Evolutionary conservation across 2,329 filamentous ascomycete genomes (phyloP), one percentile per base, ranked within the genome.

Genomic region (Hypoxylon sp.): DNA sequence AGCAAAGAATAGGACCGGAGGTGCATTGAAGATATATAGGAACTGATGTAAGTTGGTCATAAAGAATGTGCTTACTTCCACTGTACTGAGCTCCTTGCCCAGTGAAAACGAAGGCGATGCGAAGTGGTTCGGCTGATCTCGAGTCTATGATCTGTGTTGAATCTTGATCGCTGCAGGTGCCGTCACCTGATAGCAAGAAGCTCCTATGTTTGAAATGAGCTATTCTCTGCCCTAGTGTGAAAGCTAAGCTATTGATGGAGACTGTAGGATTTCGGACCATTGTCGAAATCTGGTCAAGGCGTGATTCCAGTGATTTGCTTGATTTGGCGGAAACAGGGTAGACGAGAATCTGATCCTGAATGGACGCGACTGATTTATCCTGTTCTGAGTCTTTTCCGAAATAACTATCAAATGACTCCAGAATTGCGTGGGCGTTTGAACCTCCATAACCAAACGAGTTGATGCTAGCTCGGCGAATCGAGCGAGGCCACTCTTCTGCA

Each of bases 71-170:
- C 37, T 11, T 41, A 35, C 16, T 21, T 11, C 16, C 5, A 1
- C n/a, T 9, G 8, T 62, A 71, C 27, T 71, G 68, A 0, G 69
- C 63, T 0, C 67, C 69, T 40, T 70, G 69, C 6, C 69, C 69
- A 0, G 60, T 65, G 17, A 63, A 65, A 4, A 63, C 32, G 7
- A 63, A 63, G 0, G 38, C 57, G 1, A 61, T n/a, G 0, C 51
- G 57, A 1, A 46, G 46, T 1, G 19, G 17, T 4, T 31, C 34
- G 8, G 12, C 13, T 23, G 23, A 17, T 11, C 12, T 20, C 3
- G 31, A 23, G 15, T 29, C 32, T 7, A 23, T 7, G 11, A 9
- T 21, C 42, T 29, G 29, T 5, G 25, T 15, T 20, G 19, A 7
- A 4, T 45, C 40, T 15, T 16, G 7, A 17, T 11, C 26, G 9